These are phyloP conservation scores for Penicillium sp. DNA, from an alignment of 2,329 filamentous ascomycete species.

Conservation along the genomic window DNA sequence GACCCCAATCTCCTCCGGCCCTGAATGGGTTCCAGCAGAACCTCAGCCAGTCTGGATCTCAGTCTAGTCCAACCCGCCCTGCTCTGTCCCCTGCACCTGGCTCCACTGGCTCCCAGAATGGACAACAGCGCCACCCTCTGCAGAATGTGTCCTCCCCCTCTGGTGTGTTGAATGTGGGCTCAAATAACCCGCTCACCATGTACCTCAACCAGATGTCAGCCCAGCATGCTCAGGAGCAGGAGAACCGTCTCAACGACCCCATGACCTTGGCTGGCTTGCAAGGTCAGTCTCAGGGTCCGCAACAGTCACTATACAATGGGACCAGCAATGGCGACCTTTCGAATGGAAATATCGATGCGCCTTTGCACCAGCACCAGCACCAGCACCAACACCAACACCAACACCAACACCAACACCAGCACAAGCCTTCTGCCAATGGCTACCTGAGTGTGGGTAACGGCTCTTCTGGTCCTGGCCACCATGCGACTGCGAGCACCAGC, in stretches of 20 bases:
- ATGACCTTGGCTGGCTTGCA: conserved; percentile 47
- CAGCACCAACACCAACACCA: background rate
- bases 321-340: conserved; percentile 65
- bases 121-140: conserved; percentile 60
- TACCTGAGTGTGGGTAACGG: conserved; percentile 54
- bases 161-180: conserved; percentile 73
- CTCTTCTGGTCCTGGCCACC: conserved; percentile 66
- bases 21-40: conserved; percentile 59
- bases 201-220: conserved; percentile 77
- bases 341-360: conserved; percentile 52
- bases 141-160: conserved; percentile 59
- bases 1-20: conserved; percentile 56
- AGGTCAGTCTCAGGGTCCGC: conserved; percentile 67
- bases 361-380: conserved; percentile 48
- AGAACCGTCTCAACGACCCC: conserved; percentile 45
- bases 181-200: conserved; percentile 87
- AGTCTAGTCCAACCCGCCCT: conserved; percentile 61
- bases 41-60: conserved; percentile 55
- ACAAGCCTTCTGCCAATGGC: conserved; percentile 60
- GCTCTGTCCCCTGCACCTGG: conserved; percentile 55
- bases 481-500: conserved; percentile 65
- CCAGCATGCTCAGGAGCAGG: conserved; percentile 66
- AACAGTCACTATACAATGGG: conserved; percentile 77
- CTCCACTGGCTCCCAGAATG: conserved; percentile 55
- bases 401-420: background rate